phyloP scores from a whole-genome alignment of 306 rosid species.

The Medicago arabica region DNA sequence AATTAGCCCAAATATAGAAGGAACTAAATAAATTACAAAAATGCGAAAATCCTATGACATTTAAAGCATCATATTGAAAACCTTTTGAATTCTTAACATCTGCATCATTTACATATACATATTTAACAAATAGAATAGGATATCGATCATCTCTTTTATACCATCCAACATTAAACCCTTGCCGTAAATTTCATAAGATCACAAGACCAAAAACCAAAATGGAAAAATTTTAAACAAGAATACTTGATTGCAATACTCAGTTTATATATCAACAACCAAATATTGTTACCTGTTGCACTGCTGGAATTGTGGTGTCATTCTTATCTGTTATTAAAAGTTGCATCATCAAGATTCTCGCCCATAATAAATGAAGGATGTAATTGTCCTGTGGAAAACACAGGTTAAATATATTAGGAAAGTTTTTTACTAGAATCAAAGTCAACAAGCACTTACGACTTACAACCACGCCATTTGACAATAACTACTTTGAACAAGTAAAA shows the following conservation, averaged over 20 bases:
- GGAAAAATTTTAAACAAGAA: conserved; percentile 17
- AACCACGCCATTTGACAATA: no score
- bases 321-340: not conserved
- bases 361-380: no score
- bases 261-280: no score
- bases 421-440: no score
- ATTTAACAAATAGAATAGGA: not conserved
- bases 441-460: no score
- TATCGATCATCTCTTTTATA: not conserved
- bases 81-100: not conserved
- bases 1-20: not conserved
- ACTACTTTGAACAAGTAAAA: no score
- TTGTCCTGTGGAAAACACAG: no score
- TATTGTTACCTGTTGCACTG: no score
- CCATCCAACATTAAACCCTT: conserved; percentile 3
- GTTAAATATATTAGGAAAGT: no score
- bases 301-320: not conserved
- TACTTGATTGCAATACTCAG: no score
- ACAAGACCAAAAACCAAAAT: conserved; percentile 22
- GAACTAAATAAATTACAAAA: not conserved
- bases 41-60: not conserved
- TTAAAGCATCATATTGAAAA: conserved; percentile 5
- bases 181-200: not conserved
- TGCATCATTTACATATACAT: not conserved
- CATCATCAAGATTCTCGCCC: no score